Evolutionary conservation across 306 rosid species (phyloP), one percentile per base, ranked within the genome.

Genomic region (Citrullus amarus): DNA sequence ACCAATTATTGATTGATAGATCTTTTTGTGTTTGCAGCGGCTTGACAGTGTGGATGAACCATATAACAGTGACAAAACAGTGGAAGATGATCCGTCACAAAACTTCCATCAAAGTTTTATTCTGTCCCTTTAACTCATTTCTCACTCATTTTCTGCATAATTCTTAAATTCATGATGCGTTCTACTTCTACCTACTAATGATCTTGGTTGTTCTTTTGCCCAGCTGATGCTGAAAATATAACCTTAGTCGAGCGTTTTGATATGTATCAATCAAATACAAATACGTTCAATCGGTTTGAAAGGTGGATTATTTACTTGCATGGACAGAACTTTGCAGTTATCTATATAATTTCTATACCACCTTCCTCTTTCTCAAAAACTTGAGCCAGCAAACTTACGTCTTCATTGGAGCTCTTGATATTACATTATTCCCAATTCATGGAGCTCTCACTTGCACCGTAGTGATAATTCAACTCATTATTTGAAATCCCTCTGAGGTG

Each of bases 221-320:
- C 90, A 94, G 97, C 88, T 77, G 90, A 85, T 7, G 84, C 79
- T 6, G 97, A 93, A 70, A 86, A 89, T 70, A 93, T 93, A 53
- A 90, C 96, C 55, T 60, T 93, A 80, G 10, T 76, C 25, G 90
- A 92, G 68, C 85, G 67, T 78, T 89, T 81, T 79, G 90, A 87
- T 51, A 58, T 87, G 72, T 83, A 83, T 85, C 88, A 82, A 72
- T 84, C 82, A 50, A 77, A 79, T 83, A 83, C 70, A 16, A 81
- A 86, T 71, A 56, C 78, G 30, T 87, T 59, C 79, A 67, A 91
- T 82, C 86, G 32, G 79, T 86, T 81, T 77, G 98, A 91, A 77
- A 91, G 98, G 98, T 93, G 68, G 73, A 61, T 75, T 77, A 32
- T 20, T 39, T 22, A 44, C 79, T 20, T 4, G 28, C 56, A 20